Base-by-base conservation (phyloP, 176 grass and related monocot genomes). In the Triticum dicoccoides region DNA sequence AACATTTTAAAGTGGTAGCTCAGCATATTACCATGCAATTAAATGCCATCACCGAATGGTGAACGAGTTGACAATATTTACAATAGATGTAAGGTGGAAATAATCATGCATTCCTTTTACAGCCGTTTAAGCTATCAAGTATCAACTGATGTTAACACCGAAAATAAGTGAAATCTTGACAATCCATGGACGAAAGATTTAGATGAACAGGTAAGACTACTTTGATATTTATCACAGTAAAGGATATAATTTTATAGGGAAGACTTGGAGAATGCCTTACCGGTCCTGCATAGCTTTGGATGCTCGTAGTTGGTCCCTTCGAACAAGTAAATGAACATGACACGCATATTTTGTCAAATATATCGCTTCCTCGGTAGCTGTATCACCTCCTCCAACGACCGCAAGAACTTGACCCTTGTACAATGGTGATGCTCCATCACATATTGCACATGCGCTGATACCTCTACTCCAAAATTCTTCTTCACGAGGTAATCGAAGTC, bases 381-480 rank as follows among this genome's bases (percentile, higher is more conserved):
- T 93, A 65, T 99, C 97, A 42, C 97, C 97, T 18, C 97, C 97
- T 72, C 97, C 97, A 91, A 91, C 90, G 77, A 99, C 97, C 10
- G 97, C 97, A 58, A 99, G 94, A 87, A 82, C 90, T 89, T 99
- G 97, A 18, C 94, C 92, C 79, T 96, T 99, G 73, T 90, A 99
- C 9, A 99, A 18, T 0, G 97, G 97, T 20, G 94, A 96, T 62
- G 97, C 97, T 79, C 97, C 97, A 78, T 99, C 97, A 88, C 97
- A 99, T 90, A 99, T 99, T 65, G 97, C 94, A 7, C 97, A 99
- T 59, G 97, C 97, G 9, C 97, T 99, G 77, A 99, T 96, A 77
- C 97, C 97, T 94, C 94, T 94, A 80, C 97, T 96, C 97, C 97
- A 99, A 86, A 99, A 99, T 82, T 96, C 97, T 83, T 99, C 92